Evolutionary conservation across 2,329 filamentous ascomycete species (phyloP).

Genomic region (Ascosphaera acerosa): DNA sequence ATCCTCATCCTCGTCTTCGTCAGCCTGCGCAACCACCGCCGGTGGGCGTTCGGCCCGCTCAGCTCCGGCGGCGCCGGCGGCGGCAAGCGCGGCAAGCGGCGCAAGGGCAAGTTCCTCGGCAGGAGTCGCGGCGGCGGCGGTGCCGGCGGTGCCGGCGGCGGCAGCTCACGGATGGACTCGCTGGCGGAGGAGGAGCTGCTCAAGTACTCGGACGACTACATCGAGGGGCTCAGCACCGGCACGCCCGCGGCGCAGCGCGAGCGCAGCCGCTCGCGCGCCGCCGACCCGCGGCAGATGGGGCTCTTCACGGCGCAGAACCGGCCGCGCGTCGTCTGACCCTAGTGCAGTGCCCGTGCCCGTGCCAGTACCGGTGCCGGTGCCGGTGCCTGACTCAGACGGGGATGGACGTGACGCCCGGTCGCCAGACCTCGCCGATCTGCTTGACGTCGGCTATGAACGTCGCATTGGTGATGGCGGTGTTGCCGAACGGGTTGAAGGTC

Average conservation of each 20-base stretch:
- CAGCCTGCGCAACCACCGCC: constrained; percentile 18
- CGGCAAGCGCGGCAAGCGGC: not conserved
- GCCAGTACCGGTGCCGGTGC: no score
- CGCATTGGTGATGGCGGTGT: constrained; percentile 50
- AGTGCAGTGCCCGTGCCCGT: no score
- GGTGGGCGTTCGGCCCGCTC: constrained; percentile 14
- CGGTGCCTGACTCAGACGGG: no score
- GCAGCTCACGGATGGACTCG: not conserved
- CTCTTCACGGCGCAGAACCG: not conserved
- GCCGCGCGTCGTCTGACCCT: no score
- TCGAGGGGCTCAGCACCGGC: not conserved
- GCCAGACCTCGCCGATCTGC: constrained; percentile 66
- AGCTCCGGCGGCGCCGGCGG: no score
- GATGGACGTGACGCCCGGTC: constrained; percentile 40
- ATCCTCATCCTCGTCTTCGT: constrained; percentile 16
- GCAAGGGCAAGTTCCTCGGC: not conserved
- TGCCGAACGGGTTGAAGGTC: constrained; percentile 19
- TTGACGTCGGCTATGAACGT: constrained; percentile 62
- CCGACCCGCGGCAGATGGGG: not conserved
- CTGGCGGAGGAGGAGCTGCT: not conserved
- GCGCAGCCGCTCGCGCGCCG: not conserved
- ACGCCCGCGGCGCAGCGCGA: not conserved
- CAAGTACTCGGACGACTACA: not conserved
- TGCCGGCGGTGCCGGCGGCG: not conserved
- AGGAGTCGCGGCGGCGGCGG: no score